These are phyloP conservation scores for Alternaria hordeiaustralica DNA, from an alignment of 2,329 filamentous ascomycete species.

Conservation along the genomic window DNA sequence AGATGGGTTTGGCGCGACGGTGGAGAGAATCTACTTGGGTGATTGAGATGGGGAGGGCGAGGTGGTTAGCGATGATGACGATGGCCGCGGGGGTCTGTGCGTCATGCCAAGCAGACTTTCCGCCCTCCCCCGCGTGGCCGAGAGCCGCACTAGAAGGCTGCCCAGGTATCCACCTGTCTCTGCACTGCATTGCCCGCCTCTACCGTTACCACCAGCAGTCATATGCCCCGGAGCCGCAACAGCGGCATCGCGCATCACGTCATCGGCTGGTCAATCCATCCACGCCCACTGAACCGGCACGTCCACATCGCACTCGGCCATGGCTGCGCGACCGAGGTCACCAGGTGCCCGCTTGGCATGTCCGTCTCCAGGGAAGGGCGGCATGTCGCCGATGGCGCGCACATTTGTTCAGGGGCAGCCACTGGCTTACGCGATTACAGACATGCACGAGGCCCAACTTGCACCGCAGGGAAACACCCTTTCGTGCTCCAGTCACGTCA, in stretches of 20 bases:
- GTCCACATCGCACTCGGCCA: not conserved
- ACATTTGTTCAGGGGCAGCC: not conserved
- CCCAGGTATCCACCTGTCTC: not conserved
- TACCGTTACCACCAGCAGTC: not conserved
- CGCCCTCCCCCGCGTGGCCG: not conserved
- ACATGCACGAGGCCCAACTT: not conserved
- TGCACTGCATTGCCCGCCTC: not conserved
- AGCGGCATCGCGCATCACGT: not conserved
- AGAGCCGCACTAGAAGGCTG: not conserved
- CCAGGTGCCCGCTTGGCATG: not conserved
- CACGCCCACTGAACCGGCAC: not conserved
- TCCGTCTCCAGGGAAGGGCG: too few relatives aligned
- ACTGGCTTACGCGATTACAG: not conserved
- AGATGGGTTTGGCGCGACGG: not conserved
- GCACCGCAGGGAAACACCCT: not conserved
- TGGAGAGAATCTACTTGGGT: not conserved
- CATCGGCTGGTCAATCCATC: not conserved
- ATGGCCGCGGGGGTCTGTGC: not conserved
- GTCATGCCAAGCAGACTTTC: not conserved
- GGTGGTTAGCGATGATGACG: not conserved
- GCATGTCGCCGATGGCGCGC: too few relatives aligned
- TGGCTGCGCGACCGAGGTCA: not conserved
- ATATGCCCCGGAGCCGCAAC: not conserved
- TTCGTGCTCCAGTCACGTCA: not conserved
- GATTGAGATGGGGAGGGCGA: not conserved